These are phyloP conservation scores for Clohesyomyces aquaticus DNA, from an alignment of 495 filamentous ascomycete genomes.

Conservation along the genomic window DNA sequence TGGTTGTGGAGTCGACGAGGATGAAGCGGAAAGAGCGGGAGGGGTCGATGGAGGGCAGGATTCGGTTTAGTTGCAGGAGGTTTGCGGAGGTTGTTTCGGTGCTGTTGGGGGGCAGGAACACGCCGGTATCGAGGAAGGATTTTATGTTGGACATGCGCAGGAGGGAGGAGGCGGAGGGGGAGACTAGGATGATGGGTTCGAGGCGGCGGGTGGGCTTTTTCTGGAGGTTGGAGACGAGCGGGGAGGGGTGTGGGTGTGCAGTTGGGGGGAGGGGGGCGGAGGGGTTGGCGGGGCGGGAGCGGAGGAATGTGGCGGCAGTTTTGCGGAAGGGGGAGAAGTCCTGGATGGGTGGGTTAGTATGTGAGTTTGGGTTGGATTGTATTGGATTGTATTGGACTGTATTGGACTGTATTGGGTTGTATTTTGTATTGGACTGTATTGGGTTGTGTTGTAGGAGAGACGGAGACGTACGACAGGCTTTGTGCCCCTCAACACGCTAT, in stretches of 20 bases:
- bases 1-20: conserved; percentile 85
- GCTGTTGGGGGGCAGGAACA: conserved; percentile 78
- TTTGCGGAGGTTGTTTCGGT: conserved; percentile 64
- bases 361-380: not conserved
- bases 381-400: too few relatives aligned
- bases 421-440: too few relatives aligned
- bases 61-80: conserved; percentile 81
- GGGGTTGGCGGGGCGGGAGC: conserved; percentile 48
- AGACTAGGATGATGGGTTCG: conserved; percentile 97
- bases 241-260: conserved; percentile 16
- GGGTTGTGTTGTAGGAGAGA: not conserved
- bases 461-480: conserved; percentile 76
- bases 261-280: conserved; percentile 36
- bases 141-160: conserved; percentile 98
- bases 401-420: too few relatives aligned
- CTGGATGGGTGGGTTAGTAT: conserved; percentile 53
- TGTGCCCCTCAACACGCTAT: conserved; percentile 81
- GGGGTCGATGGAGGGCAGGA: conserved; percentile 69
- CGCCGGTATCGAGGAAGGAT: conserved; percentile 84
- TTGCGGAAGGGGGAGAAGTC: conserved; percentile 96
- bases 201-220: conserved; percentile 64
- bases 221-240: conserved; percentile 47
- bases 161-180: conserved; percentile 94
- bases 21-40: conserved; percentile 84
- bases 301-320: conserved; percentile 78